These are phyloP conservation scores for Murraya koenigii DNA, from an alignment of 345 rosid species.

Conservation along the genomic window DNA sequence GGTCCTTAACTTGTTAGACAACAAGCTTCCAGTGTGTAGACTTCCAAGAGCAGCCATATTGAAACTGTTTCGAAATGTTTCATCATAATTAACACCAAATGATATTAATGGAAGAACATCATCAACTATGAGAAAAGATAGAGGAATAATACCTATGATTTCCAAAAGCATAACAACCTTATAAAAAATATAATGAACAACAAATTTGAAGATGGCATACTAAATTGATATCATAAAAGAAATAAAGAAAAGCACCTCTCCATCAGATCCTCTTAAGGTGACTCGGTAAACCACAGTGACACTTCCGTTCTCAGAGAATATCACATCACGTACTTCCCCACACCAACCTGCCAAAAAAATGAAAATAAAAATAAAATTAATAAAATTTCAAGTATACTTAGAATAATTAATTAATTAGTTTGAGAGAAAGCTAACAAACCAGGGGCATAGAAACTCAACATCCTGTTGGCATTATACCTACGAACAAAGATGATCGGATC, in stretches of 20 bases:
- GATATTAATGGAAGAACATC: not conserved
- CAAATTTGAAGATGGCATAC: not conserved
- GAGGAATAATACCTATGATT: not conserved
- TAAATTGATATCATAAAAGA: not conserved
- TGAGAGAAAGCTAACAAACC: slow-evolving; percentile 42
- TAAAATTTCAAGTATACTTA: not conserved
- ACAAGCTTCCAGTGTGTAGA: not conserved
- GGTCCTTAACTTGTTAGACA: not conserved
- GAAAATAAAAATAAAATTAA: not conserved
- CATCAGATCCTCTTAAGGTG: slow-evolving; percentile 91
- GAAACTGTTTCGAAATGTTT: not conserved
- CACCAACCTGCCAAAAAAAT: slow-evolving; percentile 69
- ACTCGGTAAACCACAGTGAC: slow-evolving; percentile 94
- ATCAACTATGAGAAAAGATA: not conserved
- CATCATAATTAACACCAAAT: not conserved
- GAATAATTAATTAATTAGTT: not conserved
- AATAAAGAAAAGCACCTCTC: slow-evolving; percentile 57
- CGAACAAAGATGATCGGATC: slow-evolving; percentile 4
- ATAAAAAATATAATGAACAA: not conserved
- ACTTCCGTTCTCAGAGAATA: slow-evolving; percentile 80
- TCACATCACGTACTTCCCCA: slow-evolving; percentile 94
- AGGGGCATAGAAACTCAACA: slow-evolving; percentile 97
- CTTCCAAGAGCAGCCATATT: not conserved
- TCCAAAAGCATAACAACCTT: not conserved
- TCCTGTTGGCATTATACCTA: slow-evolving; percentile 97